These are phyloP conservation scores for Phytopythium sindhum DNA, from an alignment of 352 stramenopile species.

Conservation along the genomic window DNA sequence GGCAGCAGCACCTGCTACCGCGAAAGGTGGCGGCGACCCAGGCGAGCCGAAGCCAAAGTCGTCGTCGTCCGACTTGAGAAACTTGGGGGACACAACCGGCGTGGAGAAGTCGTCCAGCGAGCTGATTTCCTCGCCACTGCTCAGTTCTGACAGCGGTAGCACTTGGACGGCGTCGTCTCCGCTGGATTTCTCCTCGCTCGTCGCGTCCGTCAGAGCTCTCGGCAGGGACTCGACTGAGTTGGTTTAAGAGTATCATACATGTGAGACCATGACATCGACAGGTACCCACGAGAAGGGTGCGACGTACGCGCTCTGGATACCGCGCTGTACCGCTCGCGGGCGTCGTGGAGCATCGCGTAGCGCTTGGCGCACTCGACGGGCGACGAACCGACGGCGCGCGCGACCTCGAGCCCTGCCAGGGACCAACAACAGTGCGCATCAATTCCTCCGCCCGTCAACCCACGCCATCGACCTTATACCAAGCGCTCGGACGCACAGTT, in stretches of 20 bases:
- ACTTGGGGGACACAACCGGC: conserved; percentile 51
- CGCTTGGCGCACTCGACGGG: conserved; percentile 82
- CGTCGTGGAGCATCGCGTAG: conserved; percentile 65
- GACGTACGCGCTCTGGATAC: conserved; percentile 8
- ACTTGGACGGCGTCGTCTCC: conserved; percentile 23
- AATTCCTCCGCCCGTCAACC: conserved; percentile 8
- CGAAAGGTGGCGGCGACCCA: conserved; percentile 68
- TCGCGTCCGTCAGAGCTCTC: conserved; percentile 16
- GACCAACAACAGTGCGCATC: background rate
- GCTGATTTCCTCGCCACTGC: conserved; percentile 38
- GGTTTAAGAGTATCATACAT: background rate
- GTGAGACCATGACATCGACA: background rate
- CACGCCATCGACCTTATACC: background rate
- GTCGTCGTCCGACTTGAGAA: conserved; percentile 44
- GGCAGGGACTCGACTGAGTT: conserved; percentile 5
- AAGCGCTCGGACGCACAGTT: conserved; percentile 51
- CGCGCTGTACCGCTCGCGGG: conserved; percentile 29
- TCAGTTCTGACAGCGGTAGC: conserved; percentile 30
- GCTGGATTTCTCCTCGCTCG: conserved; percentile 14
- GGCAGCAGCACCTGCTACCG: conserved; percentile 20
- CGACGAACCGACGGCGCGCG: conserved; percentile 43
- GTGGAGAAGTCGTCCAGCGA: conserved; percentile 64
- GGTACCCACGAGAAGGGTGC: background rate
- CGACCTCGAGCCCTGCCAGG: conserved; percentile 64
- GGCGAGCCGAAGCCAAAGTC: conserved; percentile 53